Evolutionary conservation across 768 basidiomycete genomes (phyloP), one percentile per base, ranked within the genome.

Genomic region (Trametes elegans): DNA sequence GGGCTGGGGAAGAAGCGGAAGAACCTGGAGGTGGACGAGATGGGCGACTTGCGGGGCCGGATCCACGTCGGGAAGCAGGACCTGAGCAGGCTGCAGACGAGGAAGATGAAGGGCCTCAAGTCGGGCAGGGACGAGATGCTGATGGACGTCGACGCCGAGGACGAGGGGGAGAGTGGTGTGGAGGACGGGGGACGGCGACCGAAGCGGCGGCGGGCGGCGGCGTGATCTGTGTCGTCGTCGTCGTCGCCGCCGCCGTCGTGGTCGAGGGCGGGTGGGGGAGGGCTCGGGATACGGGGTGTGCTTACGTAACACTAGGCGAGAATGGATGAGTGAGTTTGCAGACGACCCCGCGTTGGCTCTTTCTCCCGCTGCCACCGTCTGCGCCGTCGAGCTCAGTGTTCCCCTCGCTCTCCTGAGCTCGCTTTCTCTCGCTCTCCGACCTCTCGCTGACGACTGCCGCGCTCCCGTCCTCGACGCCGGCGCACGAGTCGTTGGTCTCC

Each of bases 41-140:
- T 98, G 96, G 97, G 97, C 53, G 92, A 99, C 68, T 70, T 94
- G 72, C 81, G 96, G 64, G 97, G 95, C 39, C 79, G 84, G 55
- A 82, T 99, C 26, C 95, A 98, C 71, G 72, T 98, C 52, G 90
- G 75, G 55, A 91, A 84, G 70, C 96, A 99, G 75, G 92, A 98
- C 72, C 69, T 99, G 64, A 72, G 71, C 61, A 89, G 81, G 74
- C 65, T 98, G 71, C 93, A 97, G 78, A 86, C 86, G 54, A 80
- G 93, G 67, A 97, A 97, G 79, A 96, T 98, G 92, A 98, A 97
- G 75, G 96, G 92, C 9, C 71, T 99, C 59, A 90, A 85, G 67
- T 67, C 68, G 29, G 72, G 68, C 36, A 53, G 49, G 21, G 71
- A 65, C 41, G 65, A 66, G 44, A 41, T 23, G 36, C 16, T 46